Evolutionary conservation across 768 basidiomycete species (phyloP), one percentile per base, ranked within the genome.

Genomic region (Lactarius trivialis): DNA sequence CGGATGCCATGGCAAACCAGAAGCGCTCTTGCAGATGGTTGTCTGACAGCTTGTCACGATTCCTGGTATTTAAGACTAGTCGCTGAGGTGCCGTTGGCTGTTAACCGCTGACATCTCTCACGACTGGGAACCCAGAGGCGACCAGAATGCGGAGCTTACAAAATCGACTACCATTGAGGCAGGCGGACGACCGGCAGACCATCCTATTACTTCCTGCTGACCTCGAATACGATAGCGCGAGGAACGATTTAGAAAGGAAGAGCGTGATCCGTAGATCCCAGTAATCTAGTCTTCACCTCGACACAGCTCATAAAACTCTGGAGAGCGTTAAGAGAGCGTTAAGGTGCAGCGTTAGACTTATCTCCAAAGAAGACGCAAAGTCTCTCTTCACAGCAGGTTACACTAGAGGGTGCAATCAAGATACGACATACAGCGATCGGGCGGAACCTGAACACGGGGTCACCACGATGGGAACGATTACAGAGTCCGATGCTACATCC

Each of bases 201-300:
- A 17, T 21, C 17, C 17, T 17, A 30, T 24, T 19, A 12, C n/a
- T 19, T 1, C 11, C 36, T 24, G 58, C 36, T 30, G 21, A 14
- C 9, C 32, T 24, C 30, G 33, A 53, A 7, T 4, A 34, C 19
- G 12, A 53, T 56, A 7, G 50, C 56, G 8, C 52, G 7, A n/a
- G 61, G 43, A 12, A 62, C 19, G 41, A 56, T 33, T 33, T 53
- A 24, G 55, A 57, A 15, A 21, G n/a, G 14, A 62, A 58, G 26
- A 17, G 8, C 21, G 50, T 52, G 9, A 36, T 62, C 41, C 49
- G 32, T 17, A 49, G 49, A 32, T 50, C 17, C 6, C 36, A 41
- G 30, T 55, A 56, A 21, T 56, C 60, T 39, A 33, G 54, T 7
- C 54, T 55, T 30, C 56, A 61, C 49, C 48, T 56, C 32, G 60